Conservation (phyloP, 139 green algal genomes). For the Raphidocelis subcapitata region DNA sequence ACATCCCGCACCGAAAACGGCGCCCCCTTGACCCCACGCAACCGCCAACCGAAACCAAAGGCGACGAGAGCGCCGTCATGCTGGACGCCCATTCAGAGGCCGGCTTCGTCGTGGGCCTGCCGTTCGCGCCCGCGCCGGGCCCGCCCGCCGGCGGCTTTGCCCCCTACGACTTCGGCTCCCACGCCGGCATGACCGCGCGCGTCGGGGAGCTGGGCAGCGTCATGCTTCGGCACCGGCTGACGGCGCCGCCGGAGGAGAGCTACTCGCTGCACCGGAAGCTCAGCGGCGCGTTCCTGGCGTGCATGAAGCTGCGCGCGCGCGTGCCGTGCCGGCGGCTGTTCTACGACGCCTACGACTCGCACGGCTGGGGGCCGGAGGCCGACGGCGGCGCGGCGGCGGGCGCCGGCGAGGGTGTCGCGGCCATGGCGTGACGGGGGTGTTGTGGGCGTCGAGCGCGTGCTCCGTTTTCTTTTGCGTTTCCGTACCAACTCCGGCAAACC, state of each 20-base stretch:
- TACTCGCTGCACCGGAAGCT: constrained; percentile 97
- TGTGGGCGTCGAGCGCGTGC: too few relatives aligned
- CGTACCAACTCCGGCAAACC: too few relatives aligned
- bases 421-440: not conserved
- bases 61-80: constrained; percentile 84
- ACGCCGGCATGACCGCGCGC: constrained; percentile 50
- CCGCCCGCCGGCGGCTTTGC: constrained; percentile 27
- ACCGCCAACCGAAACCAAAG: too few relatives aligned
- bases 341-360: constrained; percentile 29
- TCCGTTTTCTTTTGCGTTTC: too few relatives aligned
- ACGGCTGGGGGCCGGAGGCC: not conserved
- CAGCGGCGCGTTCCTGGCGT: constrained; percentile 90
- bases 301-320: constrained; percentile 87
- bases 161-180: constrained; percentile 85
- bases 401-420: not conserved
- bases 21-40: too few relatives aligned
- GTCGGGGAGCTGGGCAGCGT: constrained; percentile 72
- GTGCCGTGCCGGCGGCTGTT: constrained; percentile 72
- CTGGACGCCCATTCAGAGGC: constrained; percentile 91
- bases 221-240: constrained; percentile 93
- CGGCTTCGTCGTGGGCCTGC: constrained; percentile 86
- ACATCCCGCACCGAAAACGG: too few relatives aligned
- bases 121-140: constrained; percentile 70
- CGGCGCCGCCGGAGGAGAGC: constrained; percentile 86
- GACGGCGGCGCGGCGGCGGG: too few relatives aligned